Evolutionary conservation across 83 land plant species (phyloP).

Genomic region (Picea abies): DNA sequence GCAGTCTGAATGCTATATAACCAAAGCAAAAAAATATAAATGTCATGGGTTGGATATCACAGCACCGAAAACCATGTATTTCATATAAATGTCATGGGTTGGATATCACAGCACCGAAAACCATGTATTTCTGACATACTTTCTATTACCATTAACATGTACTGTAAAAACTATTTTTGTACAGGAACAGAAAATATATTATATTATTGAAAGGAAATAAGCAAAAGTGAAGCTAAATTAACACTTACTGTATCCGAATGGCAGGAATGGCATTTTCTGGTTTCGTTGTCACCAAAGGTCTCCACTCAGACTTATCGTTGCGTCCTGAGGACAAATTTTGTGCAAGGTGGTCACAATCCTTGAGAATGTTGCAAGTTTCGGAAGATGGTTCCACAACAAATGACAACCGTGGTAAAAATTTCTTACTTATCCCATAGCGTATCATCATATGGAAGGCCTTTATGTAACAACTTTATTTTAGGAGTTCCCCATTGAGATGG

Average conservation of each 20-base stretch:
- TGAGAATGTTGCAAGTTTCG: slow-evolving; percentile 43
- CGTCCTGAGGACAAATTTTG: slow-evolving; percentile 25
- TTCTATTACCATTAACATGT: background rate
- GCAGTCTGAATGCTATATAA: slow-evolving; percentile 50
- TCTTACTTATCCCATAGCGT: slow-evolving; percentile 52
- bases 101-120: background rate
- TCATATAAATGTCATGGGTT: background rate
- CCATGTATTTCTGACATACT: background rate
- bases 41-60: background rate
- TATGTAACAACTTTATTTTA: slow-evolving; percentile 37
- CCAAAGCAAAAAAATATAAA: background rate
- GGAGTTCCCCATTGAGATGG: slow-evolving; percentile 31
- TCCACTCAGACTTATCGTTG: slow-evolving; percentile 60
- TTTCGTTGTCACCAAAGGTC: slow-evolving; percentile 38
- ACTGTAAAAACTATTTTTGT: background rate
- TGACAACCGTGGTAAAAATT: slow-evolving; percentile 52
- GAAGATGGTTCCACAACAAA: slow-evolving; percentile 56
- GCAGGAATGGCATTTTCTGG: slow-evolving; percentile 19
- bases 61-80: background rate
- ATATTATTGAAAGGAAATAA: background rate
- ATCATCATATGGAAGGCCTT: slow-evolving; percentile 33
- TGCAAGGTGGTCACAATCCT: slow-evolving; percentile 42
- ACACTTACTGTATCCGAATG: slow-evolving; percentile 60
- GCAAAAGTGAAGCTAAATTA: background rate
- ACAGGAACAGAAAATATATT: background rate